These are phyloP conservation scores for Euphorbia peplus DNA, from an alignment of 345 rosid genomes.

Conservation along the genomic window DNA sequence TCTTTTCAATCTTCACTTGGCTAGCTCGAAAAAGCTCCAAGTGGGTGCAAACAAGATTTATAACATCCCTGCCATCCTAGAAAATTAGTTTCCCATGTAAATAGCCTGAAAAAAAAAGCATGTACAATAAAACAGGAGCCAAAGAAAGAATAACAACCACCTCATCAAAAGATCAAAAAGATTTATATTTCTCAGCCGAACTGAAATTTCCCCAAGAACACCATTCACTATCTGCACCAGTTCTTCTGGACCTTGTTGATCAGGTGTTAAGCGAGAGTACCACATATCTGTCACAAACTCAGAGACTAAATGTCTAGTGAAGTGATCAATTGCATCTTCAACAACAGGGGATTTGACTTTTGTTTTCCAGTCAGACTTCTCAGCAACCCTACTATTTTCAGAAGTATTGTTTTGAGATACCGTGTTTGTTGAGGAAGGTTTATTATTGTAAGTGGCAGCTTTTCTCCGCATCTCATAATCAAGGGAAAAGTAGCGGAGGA, in stretches of 20 bases:
- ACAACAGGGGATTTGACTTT: slow-evolving; percentile 89
- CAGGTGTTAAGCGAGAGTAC: slow-evolving; percentile 89
- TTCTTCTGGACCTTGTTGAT: slow-evolving; percentile 88
- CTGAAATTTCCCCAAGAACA: slow-evolving; percentile 77
- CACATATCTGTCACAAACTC: slow-evolving; percentile 95
- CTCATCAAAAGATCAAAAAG: slow-evolving; percentile 87
- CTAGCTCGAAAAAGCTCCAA: slow-evolving; percentile 77
- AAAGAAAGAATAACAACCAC: slow-evolving; percentile 32
- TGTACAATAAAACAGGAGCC: slow-evolving; percentile 12
- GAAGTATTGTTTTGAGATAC: slow-evolving; percentile 41
- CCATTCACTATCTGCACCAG: slow-evolving; percentile 65
- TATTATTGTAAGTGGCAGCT: slow-evolving; percentile 60
- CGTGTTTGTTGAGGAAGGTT: slow-evolving; percentile 36
- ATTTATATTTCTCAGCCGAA: slow-evolving; percentile 76
- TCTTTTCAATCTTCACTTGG: slow-evolving; percentile 68
- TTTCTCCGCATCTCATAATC: slow-evolving; percentile 81
- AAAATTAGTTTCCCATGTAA: slow-evolving; percentile 33
- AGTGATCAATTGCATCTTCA: slow-evolving; percentile 84
- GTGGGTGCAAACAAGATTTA: slow-evolving; percentile 64
- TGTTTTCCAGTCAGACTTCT: slow-evolving; percentile 68
- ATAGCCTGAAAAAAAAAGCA: background rate
- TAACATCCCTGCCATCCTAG: slow-evolving; percentile 71
- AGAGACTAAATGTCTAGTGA: slow-evolving; percentile 75
- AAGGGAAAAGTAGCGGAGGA: slow-evolving; percentile 76
- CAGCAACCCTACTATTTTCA: slow-evolving; percentile 40